Evolutionary conservation across 2,329 filamentous ascomycete species (phyloP), one percentile per base, ranked within the genome.

Genomic region (Myriosclerotinia curreyana): DNA sequence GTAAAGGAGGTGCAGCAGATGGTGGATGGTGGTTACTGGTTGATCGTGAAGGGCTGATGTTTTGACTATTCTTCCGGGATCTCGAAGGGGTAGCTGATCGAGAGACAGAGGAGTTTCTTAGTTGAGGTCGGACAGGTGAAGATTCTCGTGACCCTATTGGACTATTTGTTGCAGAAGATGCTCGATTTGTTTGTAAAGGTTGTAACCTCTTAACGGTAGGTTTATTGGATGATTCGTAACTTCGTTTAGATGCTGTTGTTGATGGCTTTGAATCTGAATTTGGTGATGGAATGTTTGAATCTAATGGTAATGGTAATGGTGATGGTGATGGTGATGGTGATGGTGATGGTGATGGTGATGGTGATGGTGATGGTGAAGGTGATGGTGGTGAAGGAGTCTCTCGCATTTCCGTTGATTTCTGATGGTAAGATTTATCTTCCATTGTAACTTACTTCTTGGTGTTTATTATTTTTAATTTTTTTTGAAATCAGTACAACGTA

Each of bases 11-110:
- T 34, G 86, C 82, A 59, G 86, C 82, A 59, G 86, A 86, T 44
- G 86, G 82, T 60, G 86, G 82, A 63, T 83, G 79, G 64, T 79
- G 82, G 64, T 79, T 78, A 69, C 71, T 73, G 8, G 74, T 73
- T 49, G 76, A 80, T 61, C 88, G 83, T 63, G 82, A 80, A 25
- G 88, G 86, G 70, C 86, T 90, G 65, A 82, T 78, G 64, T 91
- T 87, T 67, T 86, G 82, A 74, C 86, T 90, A 74, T 84, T 86
- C 75, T 87, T 88, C 71, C 87, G 85, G 65, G 87, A 86, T 70
- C 83, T 80, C 59, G 79, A 79, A 61, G 75, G 71, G 46, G 66
- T 72, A 72, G 65, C 63, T 40, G 69, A 63, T 52, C 71, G 70
- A 48, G 72, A 65, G n/a, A 71, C 60, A 31, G 66, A 60, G 9